Evolutionary conservation across 2,329 filamentous ascomycete genomes (phyloP), one percentile per base, ranked within the genome.

Genomic region (Claviceps monticola): DNA sequence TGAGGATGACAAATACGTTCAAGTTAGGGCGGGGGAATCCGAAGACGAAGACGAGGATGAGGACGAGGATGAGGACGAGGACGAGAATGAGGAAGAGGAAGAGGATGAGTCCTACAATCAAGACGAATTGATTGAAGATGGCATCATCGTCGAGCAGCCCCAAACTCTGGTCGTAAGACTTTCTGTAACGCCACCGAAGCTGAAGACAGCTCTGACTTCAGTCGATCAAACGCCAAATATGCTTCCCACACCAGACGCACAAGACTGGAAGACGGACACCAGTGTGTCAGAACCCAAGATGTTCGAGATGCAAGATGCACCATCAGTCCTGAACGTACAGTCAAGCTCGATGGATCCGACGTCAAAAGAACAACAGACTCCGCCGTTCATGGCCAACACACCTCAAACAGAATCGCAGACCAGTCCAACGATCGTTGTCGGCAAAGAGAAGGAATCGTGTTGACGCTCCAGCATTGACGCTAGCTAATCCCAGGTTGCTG

Each of bases 101-200:
- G 38, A 43, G 41, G 41, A 44, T 14, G 42, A 76, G 16, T 71
- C 74, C n/a, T 77, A 81, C 41, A 78, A 79, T 51, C 74, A 75
- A 13, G 76, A 75, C 41, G 69, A 70, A 39, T 74, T 80, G 62
- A 71, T 71, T 11, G 77, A 82, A 41, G 77, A 77, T 21, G 73
- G 76, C 47, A 60, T 75, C 43, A 60, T 75, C 44, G 67, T 72
- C 1, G 72, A 74, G 39, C 67, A 70, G 19, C 66, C 66, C 55
- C 73, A 74, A 58, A 87, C 81, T 58, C 74, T 91, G 42, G 76
- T 95, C 49, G 84, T 95, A 52, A 90, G 86, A 64, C 73, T 95
- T 14, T 74, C 75, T 6, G 67, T 82, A 21, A 72, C 72, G 42
- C 60, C 65, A 57, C 72, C 61, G 46, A 71, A 57, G 57, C 69